phyloP scores from a whole-genome alignment of 306 rosid genomes.

The Rosa rugosa region DNA sequence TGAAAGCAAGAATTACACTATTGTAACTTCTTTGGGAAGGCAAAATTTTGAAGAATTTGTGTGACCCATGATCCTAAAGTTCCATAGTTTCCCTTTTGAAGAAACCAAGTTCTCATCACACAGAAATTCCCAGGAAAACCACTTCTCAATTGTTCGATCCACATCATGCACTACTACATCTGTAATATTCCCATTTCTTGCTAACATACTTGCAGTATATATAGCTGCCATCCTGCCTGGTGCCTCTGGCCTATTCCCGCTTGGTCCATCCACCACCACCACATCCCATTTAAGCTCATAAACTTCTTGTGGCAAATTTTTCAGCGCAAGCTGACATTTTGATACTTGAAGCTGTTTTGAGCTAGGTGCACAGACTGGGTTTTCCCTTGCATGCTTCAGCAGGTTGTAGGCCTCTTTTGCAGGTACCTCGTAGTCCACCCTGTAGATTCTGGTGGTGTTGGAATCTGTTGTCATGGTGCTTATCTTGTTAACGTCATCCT shows the following conservation, averaged over 20 bases:
- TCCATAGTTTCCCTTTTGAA: constrained; percentile 81
- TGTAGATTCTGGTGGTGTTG: constrained; percentile 53
- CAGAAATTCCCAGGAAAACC: constrained; percentile 95
- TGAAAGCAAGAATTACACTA: constrained; percentile 21
- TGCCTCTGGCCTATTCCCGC: constrained; percentile 56
- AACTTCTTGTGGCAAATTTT: constrained; percentile 61
- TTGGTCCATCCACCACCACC: constrained; percentile 82
- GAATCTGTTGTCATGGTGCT: constrained; percentile 35
- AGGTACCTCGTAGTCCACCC: constrained; percentile 46
- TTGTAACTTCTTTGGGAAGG: constrained; percentile 28
- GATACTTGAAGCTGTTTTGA: constrained; percentile 50
- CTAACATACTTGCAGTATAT: constrained; percentile 67
- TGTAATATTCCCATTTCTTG: constrained; percentile 61
- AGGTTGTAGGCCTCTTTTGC: constrained; percentile 70
- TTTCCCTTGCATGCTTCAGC: constrained; percentile 70
- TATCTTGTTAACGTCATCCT: constrained; percentile 48
- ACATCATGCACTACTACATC: constrained; percentile 74
- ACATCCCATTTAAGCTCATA: constrained; percentile 74
- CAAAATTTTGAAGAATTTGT: constrained; percentile 64
- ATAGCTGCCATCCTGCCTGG: constrained; percentile 84
- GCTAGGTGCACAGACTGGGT: constrained; percentile 48
- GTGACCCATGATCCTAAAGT: constrained; percentile 59
- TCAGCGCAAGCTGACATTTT: constrained; percentile 75
- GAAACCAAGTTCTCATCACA: constrained; percentile 79
- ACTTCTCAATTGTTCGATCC: constrained; percentile 75